Base-by-base conservation (phyloP, 768 basidiomycete genomes). In the Phaeolepiota aurea region DNA sequence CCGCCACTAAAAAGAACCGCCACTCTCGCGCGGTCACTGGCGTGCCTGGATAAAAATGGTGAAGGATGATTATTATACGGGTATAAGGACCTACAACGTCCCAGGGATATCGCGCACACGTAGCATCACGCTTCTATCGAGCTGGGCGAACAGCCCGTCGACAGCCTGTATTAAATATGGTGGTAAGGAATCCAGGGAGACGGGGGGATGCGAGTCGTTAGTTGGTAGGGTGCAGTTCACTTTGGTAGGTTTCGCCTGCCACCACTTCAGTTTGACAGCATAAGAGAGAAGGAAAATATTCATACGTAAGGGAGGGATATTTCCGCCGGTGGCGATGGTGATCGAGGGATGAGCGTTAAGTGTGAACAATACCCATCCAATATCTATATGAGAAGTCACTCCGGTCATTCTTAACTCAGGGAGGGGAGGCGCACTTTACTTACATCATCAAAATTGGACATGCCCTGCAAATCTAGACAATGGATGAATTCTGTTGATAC, bases 1-100 rank as follows among this genome's bases (percentile, higher is more conserved):
- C 96, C 96, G 20, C 96, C 96, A 25, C 90, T 94, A 59, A 98
- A 99, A 5, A 99, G 71, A 5, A 99, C 71, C 2, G 85, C 91
- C 2, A 96, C 68, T 38, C 82, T 71, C 3, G 82, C 69, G 37
- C 65, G 57, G 4, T 66, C 66, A 38, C 52, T 41, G 2, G 43
- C 44, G 10, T 44, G 47, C 12, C 62, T 61, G 20, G 32, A 44
- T 9, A 21, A 28, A 19, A 9, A 28, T 14, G 18, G 20, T 30
- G 44, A 20, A 20, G 16, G 21, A 9, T 43, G 44, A 44, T 16
- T 10, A 38, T 5, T 9, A 28, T 12, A 5, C 15, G 9, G 10
- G 11, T 11, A 19, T 19, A 18, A 38, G 9, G 11, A 56, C 63
- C 40, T 47, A 72, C 70, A 54, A 38, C 41, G 54, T 51, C 31